Evolutionary conservation across 2,329 filamentous ascomycete genomes (phyloP), one percentile per base, ranked within the genome.

Genomic region (Huntiella abstrusa): DNA sequence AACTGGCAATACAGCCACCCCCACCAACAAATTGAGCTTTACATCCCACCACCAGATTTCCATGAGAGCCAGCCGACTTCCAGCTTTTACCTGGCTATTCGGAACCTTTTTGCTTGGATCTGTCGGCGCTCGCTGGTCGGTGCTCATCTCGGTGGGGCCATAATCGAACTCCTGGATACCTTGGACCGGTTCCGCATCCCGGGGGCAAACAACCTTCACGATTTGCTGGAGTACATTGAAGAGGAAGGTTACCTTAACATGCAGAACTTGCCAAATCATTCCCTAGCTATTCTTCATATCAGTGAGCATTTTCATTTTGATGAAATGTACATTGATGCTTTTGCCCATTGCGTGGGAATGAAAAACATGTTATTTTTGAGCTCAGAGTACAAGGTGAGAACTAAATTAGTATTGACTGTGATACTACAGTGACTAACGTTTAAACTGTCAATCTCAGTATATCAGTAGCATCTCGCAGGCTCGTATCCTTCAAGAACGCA

Each of bases 261-360:
- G 56, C 67, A 70, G 2, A 71, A 75, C 49, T 73, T 75, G 50
- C 73, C 79, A 0, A 69, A 77, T 44, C 75, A 86, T 55, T 77
- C 82, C 0, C 57, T 86, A 34, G 81, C 77, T 0, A 64, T 78
- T 39, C 61, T 88, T 10, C 71, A 71, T 43, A 68, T 85, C 38
- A 76, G 80, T 2, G 83, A 88, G 55, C 63, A 68, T 16, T 78
- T 77, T 52, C 69, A 72, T 44, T 59, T 80, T 19, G 66, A 64
- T 45, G 68, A 75, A n/a, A 60, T 83, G 10, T 88, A 83, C 65
- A 69, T 77, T 8, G 71, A 83, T 54, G 77, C 83, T 0, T 85
- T 87, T 59, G 69, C 73, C 11, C 83, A 91, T 55, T 85, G 82
- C 55, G 78, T 80, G 33, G 83, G 83, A 38, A 86, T 88, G 82